Conservation (phyloP, 148 eudicot species). For the Simmondsia chinensis region DNA sequence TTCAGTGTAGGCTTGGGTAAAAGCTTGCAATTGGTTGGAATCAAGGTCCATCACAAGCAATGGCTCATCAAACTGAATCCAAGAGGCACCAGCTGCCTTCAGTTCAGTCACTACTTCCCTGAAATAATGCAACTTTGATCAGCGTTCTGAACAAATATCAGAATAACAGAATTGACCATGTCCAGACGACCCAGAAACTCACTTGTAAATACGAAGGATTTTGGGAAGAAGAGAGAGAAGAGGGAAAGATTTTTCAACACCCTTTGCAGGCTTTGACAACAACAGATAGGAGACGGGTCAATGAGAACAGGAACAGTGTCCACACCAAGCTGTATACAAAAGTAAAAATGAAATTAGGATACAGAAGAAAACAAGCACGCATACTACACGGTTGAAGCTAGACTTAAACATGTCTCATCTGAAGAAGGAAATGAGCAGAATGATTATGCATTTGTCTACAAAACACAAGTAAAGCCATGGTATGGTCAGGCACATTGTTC, state of each 20-base stretch:
- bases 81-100: conserved; percentile 89
- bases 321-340: conserved; percentile 76
- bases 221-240: conserved; percentile 76
- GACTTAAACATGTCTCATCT: background rate
- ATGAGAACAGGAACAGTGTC: conserved; percentile 77
- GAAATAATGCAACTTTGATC: conserved; percentile 5
- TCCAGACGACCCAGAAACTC: conserved; percentile 7
- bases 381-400: too few relatives aligned
- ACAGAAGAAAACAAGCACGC: too few relatives aligned
- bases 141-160: conserved; percentile 1
- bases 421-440: background rate
- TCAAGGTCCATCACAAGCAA: conserved; percentile 81
- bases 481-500: too few relatives aligned
- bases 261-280: conserved; percentile 91
- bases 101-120: conserved; percentile 89
- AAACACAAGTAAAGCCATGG: too few relatives aligned
- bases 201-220: conserved; percentile 88
- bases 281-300: conserved; percentile 74
- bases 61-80: conserved; percentile 94
- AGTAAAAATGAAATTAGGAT: background rate
- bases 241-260: conserved; percentile 76
- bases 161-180: background rate
- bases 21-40: conserved; percentile 68
- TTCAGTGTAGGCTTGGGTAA: conserved; percentile 65
- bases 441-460: too few relatives aligned